Evolutionary conservation across 2,329 filamentous ascomycete genomes (phyloP).

Genomic region (Chlorencoelia australis): DNA sequence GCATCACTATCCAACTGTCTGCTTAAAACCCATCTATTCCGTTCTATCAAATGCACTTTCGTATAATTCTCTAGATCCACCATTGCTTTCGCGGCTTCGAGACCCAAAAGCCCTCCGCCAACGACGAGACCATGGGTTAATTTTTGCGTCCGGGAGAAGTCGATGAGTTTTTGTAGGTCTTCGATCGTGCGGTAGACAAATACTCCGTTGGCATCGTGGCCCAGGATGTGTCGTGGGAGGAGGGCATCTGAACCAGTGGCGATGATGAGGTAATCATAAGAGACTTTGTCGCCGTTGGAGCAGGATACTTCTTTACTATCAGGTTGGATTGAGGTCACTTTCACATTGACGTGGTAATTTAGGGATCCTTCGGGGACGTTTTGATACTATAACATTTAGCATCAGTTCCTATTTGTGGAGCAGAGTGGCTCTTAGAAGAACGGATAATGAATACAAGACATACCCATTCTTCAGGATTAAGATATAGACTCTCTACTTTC

Average conservation of each 20-base stretch:
- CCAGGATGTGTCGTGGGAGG: constrained; percentile 57
- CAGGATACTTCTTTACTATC: constrained; percentile 58
- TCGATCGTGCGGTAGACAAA: constrained; percentile 86
- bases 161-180: constrained; percentile 68
- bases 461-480: constrained; percentile 79
- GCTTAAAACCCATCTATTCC: constrained; percentile 73
- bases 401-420: background rate
- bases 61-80: constrained; percentile 69
- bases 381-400: constrained; percentile 17
- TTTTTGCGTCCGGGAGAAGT: constrained; percentile 56
- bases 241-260: constrained; percentile 82
- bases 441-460: constrained; percentile 12
- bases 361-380: constrained; percentile 48
- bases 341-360: constrained; percentile 65
- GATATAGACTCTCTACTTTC: constrained; percentile 75
- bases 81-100: constrained; percentile 89
- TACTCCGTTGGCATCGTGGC: constrained; percentile 69
- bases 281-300: constrained; percentile 55
- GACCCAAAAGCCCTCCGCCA: constrained; percentile 72
- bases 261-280: constrained; percentile 73
- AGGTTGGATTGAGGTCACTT: constrained; percentile 57
- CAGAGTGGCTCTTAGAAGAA: background rate
- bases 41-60: constrained; percentile 69
- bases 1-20: constrained; percentile 76
- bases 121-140: constrained; percentile 67